A percentile compares a stretch with the other conserved stretches of the same genome.
phyloP scores from a whole-genome alignment of 352 stramenopile genomes.

The Aphanomyces stellatus region DNA sequence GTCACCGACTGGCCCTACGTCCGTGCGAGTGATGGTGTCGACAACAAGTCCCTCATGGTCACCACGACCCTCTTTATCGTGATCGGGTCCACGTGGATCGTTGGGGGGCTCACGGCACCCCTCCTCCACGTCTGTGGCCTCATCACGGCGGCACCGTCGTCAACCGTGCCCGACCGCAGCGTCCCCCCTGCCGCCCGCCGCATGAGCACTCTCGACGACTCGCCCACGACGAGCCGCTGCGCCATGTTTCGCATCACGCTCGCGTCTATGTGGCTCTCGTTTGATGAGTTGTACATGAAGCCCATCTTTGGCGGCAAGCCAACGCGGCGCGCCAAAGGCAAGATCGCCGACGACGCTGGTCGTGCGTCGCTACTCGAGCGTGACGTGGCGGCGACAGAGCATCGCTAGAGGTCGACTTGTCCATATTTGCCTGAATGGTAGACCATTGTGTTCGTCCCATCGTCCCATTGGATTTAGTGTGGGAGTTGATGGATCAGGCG shows the following conservation, averaged over 20 bases:
- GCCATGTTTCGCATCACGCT: neutral
- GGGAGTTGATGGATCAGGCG: no score
- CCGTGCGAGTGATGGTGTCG: neutral
- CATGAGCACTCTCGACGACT: neutral
- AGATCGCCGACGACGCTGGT: neutral
- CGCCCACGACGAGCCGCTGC: neutral
- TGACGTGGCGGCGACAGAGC: no score
- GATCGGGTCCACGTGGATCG: constrained; percentile 1
- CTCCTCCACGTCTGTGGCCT: neutral
- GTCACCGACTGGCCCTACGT: constrained; percentile 5
- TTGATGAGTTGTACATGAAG: constrained; percentile 11
- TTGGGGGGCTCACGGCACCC: neutral
- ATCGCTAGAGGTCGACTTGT: no score
- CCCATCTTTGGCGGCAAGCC: constrained; percentile 1
- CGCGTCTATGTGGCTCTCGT: neutral
- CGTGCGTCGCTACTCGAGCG: neutral
- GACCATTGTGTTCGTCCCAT: no score
- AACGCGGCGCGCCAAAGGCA: neutral
- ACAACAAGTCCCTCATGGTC: constrained; percentile 3
- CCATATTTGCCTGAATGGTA: no score
- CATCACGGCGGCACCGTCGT: neutral
- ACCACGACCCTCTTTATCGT: constrained; percentile 14
- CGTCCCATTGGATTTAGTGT: no score
- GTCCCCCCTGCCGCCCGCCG: neutral
- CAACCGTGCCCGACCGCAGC: neutral